These are phyloP conservation scores for Rhodotorula paludigena DNA, from an alignment of 768 basidiomycete genomes.

Conservation along the genomic window DNA sequence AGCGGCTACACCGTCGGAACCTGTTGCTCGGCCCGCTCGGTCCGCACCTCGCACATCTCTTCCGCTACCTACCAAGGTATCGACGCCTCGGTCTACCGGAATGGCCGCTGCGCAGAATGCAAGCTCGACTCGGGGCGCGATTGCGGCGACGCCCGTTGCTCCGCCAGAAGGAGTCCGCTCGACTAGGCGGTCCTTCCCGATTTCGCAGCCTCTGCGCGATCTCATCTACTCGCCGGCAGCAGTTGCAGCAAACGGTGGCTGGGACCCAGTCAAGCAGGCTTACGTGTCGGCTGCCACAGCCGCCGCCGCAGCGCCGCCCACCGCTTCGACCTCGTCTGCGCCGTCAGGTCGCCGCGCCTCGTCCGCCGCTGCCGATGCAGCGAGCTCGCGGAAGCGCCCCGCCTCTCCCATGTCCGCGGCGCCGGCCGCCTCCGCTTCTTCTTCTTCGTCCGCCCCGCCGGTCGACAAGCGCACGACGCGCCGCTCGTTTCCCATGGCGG, in stretches of 20 bases:
- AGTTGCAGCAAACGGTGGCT: constrained; percentile 10
- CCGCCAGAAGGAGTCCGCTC: constrained; percentile 15
- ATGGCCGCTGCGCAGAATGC: not conserved
- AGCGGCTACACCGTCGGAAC: not conserved
- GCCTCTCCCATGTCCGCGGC: not conserved
- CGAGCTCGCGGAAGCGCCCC: not conserved
- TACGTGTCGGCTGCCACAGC: constrained; percentile 11
- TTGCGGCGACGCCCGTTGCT: not conserved
- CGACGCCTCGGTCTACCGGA: not conserved
- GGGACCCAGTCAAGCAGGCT: not conserved
- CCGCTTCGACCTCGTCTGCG: not conserved
- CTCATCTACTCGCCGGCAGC: constrained; percentile 21
- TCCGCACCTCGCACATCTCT: not conserved
- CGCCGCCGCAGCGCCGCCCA: not conserved
- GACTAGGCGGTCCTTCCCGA: constrained; percentile 21
- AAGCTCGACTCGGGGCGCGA: not conserved
- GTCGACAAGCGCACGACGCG: constrained; percentile 14
- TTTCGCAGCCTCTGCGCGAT: not conserved
- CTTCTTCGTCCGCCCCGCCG: not conserved
- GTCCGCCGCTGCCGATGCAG: not conserved
- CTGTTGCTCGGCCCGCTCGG: not conserved
- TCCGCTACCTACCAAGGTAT: not conserved
- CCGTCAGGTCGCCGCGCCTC: not conserved
- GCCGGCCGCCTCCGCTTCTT: too few relatives aligned
- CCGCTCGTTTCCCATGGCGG: constrained; percentile 12